These are phyloP conservation scores for Hydrangea macrophylla DNA, from an alignment of 148 eudicot species.

Conservation along the genomic window DNA sequence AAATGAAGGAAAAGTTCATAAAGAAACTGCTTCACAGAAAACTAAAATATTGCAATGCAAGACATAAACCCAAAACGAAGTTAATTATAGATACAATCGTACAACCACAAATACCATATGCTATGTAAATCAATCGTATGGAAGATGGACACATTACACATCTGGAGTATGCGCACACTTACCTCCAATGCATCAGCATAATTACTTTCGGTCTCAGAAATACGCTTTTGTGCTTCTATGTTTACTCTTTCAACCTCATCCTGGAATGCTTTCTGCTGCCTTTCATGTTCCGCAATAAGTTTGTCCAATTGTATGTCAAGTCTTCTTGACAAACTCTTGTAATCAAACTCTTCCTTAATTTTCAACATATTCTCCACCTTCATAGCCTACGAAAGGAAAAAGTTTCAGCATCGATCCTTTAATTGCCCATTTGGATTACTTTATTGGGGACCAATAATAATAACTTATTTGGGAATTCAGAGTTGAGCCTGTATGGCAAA, in stretches of 20 bases:
- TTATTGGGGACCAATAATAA: constrained; percentile 6
- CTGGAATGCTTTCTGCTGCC: constrained; percentile 75
- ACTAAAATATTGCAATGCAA: background rate
- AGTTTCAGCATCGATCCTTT: background rate
- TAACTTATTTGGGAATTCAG: too few species aligned
- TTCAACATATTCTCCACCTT: constrained; percentile 93
- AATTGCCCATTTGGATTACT: too few species aligned
- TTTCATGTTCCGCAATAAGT: constrained; percentile 85
- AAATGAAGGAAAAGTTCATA: background rate
- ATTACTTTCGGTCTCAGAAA: constrained; percentile 60
- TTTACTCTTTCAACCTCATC: constrained; percentile 72
- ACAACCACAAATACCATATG: background rate
- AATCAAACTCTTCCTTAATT: constrained; percentile 93
- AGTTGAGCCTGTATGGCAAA: too few species aligned
- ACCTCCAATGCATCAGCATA: constrained; percentile 78
- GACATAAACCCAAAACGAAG: background rate
- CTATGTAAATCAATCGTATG: constrained; percentile 1
- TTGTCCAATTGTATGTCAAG: constrained; percentile 92
- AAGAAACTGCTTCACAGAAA: background rate
- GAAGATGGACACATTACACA: constrained; percentile 9
- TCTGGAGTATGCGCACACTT: constrained; percentile 8
- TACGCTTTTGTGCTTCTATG: constrained; percentile 61
- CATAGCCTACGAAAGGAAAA: constrained; percentile 50
- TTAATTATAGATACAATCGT: background rate
- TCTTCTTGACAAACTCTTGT: constrained; percentile 85